Base-by-base conservation (phyloP, 2,329 filamentous ascomycete genomes). In the Alternaria viburni region DNA sequence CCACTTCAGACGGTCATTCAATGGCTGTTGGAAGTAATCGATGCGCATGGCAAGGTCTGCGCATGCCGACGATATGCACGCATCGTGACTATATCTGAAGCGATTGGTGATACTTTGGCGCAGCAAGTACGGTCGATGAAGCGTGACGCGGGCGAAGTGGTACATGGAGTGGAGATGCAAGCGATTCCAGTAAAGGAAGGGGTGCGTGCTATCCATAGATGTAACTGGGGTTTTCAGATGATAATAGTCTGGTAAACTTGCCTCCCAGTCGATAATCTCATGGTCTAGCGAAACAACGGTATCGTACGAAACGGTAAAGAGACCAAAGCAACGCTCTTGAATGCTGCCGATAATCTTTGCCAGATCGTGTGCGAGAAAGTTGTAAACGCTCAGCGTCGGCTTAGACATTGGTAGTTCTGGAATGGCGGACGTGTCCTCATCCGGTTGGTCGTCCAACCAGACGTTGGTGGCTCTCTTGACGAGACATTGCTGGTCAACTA, bases 41-140 rank as follows among this genome's bases (percentile, higher is more conserved):
- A 82, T 73, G 10, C 77, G 69, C 65, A 80, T 79, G 19, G 74
- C 77, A 10, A 83, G 75, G 47, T 83, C 81, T 0, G 80, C 80
- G 60, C 81, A 82, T 6, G 80, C 80, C 0, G 81, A 82, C 5
- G 74, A 71, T 3, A 81, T 81, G 56, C 81, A 83, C 8, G 77
- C 78, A 49, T 82, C 80, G 26, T 79, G 78, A 36, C 79, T 81
- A 58, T 79, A 71, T 46, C 73, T 74, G 66, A 80, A 82, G 6
- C 79, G 74, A 59, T 81, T 77, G 0, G 80, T 81, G 61, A 82
- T 81, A 15, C 79, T 81, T 52, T 80, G 74, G 2, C 78, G 75
- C n/a, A 81, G 69, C 2, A 81, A 73, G 46, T 80, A 82, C 0
- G 79, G 75, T 3, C 80, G 73, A 61, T 82, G 81, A 2, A 82